Percentiles rank a stretch among this genome's conserved stretches.
phyloP scores from a whole-genome alignment of 768 basidiomycete species.

The Lactarius hengduanensis region DNA sequence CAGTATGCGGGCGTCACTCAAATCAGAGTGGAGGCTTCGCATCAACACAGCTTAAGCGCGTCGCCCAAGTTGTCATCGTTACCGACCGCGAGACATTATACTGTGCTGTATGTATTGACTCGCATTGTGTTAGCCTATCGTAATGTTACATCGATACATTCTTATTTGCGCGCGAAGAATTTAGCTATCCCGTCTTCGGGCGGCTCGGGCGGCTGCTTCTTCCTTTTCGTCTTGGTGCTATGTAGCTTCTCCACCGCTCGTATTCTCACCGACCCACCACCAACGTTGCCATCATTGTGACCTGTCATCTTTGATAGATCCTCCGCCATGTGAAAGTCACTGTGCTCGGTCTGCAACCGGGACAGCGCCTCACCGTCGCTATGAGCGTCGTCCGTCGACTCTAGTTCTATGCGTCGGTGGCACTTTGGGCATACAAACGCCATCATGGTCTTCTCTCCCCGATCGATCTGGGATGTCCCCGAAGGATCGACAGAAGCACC shows the following conservation, averaged over 20 bases:
- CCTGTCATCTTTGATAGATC: slow-evolving; percentile 57
- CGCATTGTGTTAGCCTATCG: background rate
- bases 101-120: background rate
- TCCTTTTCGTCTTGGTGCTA: slow-evolving; percentile 32
- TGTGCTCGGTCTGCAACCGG: slow-evolving; percentile 64
- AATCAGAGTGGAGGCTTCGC: background rate
- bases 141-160: background rate
- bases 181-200: slow-evolving; percentile 44
- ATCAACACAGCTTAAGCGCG: slow-evolving; percentile 5
- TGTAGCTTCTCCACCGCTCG: slow-evolving; percentile 29
- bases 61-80: slow-evolving; percentile 9
- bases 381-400: slow-evolving; percentile 29
- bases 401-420: slow-evolving; percentile 5
- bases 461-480: background rate
- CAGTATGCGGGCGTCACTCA: slow-evolving; percentile 4
- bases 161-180: slow-evolving; percentile 40
- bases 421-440: slow-evolving; percentile 21
- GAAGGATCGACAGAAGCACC: background rate
- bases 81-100: background rate
- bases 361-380: slow-evolving; percentile 37
- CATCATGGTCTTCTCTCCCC: background rate
- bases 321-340: slow-evolving; percentile 87
- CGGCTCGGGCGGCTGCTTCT: slow-evolving; percentile 30
- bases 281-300: slow-evolving; percentile 31
- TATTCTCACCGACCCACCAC: slow-evolving; percentile 8